Evolutionary conservation across 2,329 filamentous ascomycete species (phyloP), one percentile per base, ranked within the genome.

Genomic region (Fusarium circinatum): DNA sequence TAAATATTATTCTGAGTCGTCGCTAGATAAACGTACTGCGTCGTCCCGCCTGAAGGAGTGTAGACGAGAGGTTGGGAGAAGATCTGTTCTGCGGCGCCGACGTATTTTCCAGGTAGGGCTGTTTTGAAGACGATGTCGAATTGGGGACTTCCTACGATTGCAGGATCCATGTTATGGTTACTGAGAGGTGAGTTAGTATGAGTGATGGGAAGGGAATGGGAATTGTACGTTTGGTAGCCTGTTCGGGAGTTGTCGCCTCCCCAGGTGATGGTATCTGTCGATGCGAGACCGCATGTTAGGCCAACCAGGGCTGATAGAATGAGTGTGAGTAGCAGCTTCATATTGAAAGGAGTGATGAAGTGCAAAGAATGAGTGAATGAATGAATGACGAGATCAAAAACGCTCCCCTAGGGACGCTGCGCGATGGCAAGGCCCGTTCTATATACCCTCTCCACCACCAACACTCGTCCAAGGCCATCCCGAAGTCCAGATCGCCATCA

Each of bases 161-260:
- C 83, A 2, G 89, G 89, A 75, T 91, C 88, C 86, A 91, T 88
- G 79, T 91, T 91, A 77, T 91, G 89, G 76, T 89, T 91, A 26
- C 82, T 83, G 4, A 11, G 14, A 55, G 1, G 24, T 11, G 3
- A 28, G 24, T 41, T 8, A 41, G 20, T n/a, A 0, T 5, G 4
- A 1, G 8, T 8, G 7, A 18, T 0, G 0, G 12, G 9, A 2
- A 20, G 1, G 4, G n/a, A 80, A 84, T 74, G 13, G 30, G 17
- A 2, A 3, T 1, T 5, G n/a, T 8, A 88, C 86, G 82, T 84
- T 77, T 88, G 86, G 76, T 89, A 89, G 34, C 88, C 87, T 18
- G 84, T 78, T 57, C 88, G 81, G 17, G 86, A 84, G 76, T 88
- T 89, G 74, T 89, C 87, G 68, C 88, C 88, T 73, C 88, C 87